A percentile compares a stretch with the other conserved stretches of the same genome.
These are phyloP conservation scores for Phylloporus sp. DNA, from an alignment of 768 basidiomycete species.

Conservation along the genomic window DNA sequence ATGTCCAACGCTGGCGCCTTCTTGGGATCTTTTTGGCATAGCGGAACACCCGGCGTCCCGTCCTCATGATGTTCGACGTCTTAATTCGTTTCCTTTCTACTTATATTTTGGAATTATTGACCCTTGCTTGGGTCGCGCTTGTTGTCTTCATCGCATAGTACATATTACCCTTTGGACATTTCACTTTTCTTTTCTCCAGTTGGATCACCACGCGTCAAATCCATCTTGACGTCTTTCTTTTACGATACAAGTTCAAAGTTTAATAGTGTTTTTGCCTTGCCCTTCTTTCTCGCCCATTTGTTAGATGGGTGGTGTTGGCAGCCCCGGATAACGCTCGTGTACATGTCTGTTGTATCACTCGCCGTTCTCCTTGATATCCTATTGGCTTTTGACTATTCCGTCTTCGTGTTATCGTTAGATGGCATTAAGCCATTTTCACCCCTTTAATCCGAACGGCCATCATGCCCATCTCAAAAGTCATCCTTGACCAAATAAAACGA, in stretches of 20 bases:
- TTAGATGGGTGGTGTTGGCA: conserved; percentile 9
- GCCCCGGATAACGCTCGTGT: conserved; percentile 15
- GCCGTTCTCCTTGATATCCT: conserved; percentile 16
- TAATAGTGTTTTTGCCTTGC: conserved; percentile 23
- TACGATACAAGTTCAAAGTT: conserved; percentile 21
- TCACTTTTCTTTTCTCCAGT: conserved; percentile 1
- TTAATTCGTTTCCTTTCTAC: conserved; percentile 10
- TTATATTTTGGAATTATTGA: conserved; percentile 32
- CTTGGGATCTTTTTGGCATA: conserved; percentile 57
- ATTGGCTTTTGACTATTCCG: conserved; percentile 5
- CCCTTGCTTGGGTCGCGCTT: conserved; percentile 18
- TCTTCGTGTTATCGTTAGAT: background rate
- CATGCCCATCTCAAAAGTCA: conserved; percentile 58
- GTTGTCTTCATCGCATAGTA: conserved; percentile 12
- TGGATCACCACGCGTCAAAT: conserved; percentile 13
- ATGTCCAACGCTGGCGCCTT: conserved; percentile 77
- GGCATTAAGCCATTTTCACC: background rate
- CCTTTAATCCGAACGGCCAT: background rate
- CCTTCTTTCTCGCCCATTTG: conserved; percentile 1
- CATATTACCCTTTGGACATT: conserved; percentile 30
- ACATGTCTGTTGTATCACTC: conserved; percentile 27
- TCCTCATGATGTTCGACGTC: conserved; percentile 14
- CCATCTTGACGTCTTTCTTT: conserved; percentile 5
- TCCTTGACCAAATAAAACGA: conserved; percentile 69
- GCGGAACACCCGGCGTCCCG: conserved; percentile 17